Conservation (phyloP, 768 basidiomycete species). For the Collybiopsis confluens region DNA sequence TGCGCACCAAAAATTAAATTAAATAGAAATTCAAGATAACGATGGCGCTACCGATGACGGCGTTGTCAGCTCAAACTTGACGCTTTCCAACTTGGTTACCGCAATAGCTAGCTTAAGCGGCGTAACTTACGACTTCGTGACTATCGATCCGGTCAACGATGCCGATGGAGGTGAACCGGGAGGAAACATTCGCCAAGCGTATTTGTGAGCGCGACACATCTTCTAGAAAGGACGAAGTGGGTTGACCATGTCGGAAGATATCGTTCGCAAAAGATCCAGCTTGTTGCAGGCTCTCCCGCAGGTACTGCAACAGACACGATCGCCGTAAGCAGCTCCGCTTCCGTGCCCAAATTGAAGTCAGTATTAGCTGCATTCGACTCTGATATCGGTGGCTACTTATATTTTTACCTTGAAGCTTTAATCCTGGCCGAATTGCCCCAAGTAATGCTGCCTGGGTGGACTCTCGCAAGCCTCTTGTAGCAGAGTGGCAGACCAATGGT, state of each 20-base stretch:
- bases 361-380: not conserved
- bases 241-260: conserved; percentile 25
- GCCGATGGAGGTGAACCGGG: conserved; percentile 60
- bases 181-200: conserved; percentile 60
- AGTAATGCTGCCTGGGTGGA: conserved; percentile 48
- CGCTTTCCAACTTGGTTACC: conserved; percentile 42
- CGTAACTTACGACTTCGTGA: conserved; percentile 43
- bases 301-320: conserved; percentile 47
- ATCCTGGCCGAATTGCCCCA: conserved; percentile 62
- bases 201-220: conserved; percentile 33
- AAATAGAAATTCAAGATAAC: conserved; percentile 65
- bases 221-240: not conserved
- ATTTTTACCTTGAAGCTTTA: conserved; percentile 36
- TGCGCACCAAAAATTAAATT: too few species aligned
- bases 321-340: conserved; percentile 24
- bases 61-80: conserved; percentile 47
- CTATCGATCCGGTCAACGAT: conserved; percentile 48
- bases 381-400: not conserved
- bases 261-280: conserved; percentile 43
- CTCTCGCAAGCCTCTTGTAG: conserved; percentile 58
- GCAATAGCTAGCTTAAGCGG: conserved; percentile 41
- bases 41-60: conserved; percentile 50
- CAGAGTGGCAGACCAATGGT: conserved; percentile 44
- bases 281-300: conserved; percentile 39
- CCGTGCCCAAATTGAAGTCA: conserved; percentile 32